phyloP scores from a whole-genome alignment of 2,329 filamentous ascomycete species.

The Monilinia polystroma region DNA sequence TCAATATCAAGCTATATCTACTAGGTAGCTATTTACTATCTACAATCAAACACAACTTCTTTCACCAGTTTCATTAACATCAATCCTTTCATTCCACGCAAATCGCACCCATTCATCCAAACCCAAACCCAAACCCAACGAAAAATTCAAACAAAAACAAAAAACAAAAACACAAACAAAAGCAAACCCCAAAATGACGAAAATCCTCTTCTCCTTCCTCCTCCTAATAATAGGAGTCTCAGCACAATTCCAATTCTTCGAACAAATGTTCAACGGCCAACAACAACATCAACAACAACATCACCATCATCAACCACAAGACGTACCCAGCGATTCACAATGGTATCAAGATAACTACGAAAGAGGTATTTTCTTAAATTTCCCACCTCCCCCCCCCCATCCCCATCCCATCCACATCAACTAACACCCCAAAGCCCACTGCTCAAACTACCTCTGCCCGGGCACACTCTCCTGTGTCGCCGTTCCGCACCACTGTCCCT shows the following conservation, averaged over 20 bases:
- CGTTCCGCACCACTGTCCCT: slow-evolving; percentile 96
- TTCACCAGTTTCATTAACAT: background rate
- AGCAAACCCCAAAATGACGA: slow-evolving; percentile 32
- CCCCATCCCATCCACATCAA: background rate
- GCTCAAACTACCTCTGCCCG: slow-evolving; percentile 91
- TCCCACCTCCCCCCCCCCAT: background rate
- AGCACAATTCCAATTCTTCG: slow-evolving; percentile 96
- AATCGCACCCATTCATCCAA: background rate
- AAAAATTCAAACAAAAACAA: background rate
- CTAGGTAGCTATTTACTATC: background rate
- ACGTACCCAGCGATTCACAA: slow-evolving; percentile 78
- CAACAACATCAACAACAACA: slow-evolving; percentile 52
- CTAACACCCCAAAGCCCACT: slow-evolving; percentile 59
- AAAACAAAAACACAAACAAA: background rate
- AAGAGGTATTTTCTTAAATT: slow-evolving; percentile 49
- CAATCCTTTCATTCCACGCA: background rate
- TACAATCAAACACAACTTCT: background rate
- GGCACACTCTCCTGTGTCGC: slow-evolving; percentile 93
- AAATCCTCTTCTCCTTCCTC: slow-evolving; percentile 47
- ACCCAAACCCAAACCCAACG: background rate
- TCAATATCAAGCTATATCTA: slow-evolving; percentile 19
- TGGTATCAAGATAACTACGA: slow-evolving; percentile 76
- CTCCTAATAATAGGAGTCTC: slow-evolving; percentile 58
- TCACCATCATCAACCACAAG: slow-evolving; percentile 58
- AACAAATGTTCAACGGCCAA: slow-evolving; percentile 85